These are phyloP conservation scores for Saksenaea oblongispora DNA, from an alignment of 371 early-diverging fungal genomes.

Conservation along the genomic window DNA sequence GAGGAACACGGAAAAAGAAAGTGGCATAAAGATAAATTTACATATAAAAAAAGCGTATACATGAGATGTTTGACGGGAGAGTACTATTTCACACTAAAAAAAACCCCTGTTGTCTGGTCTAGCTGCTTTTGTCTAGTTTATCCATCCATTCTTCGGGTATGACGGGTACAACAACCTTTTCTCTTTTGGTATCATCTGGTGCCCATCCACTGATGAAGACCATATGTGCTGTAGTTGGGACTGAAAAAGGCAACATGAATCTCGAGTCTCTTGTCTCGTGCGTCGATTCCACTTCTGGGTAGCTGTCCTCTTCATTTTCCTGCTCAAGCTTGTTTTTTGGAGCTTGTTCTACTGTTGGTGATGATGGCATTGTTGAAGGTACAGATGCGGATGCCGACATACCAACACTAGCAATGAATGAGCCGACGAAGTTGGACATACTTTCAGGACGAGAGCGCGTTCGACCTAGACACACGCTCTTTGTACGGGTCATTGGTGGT, in stretches of 20 bases:
- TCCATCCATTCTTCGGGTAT: conserved; percentile 58
- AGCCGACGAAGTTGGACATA: conserved; percentile 27
- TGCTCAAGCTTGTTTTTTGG: conserved; percentile 16
- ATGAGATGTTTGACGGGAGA: neutral
- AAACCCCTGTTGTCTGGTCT: conserved; percentile 10
- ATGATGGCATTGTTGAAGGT: conserved; percentile 15
- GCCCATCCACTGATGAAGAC: conserved; percentile 23
- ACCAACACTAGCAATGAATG: conserved; percentile 26
- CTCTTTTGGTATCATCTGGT: conserved; percentile 1
- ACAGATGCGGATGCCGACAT: conserved; percentile 20
- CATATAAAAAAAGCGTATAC: neutral
- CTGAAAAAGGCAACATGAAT: conserved; percentile 56
- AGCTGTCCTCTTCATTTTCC: conserved; percentile 32
- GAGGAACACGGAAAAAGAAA: neutral
- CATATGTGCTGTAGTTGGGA: conserved; percentile 50
- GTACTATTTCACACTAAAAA: conserved; percentile 10
- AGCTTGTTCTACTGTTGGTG: conserved; percentile 12
- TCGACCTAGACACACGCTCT: conserved; percentile 22
- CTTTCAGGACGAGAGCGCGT: conserved; percentile 31
- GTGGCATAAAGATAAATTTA: neutral
- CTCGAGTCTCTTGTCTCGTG: conserved; percentile 51
- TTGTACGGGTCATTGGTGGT: conserved; percentile 13
- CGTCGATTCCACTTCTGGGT: conserved; percentile 14
- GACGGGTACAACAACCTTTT: conserved; percentile 29
- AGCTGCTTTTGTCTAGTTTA: conserved; percentile 35